phyloP scores from a whole-genome alignment of 352 stramenopile genomes.

The Hyaloperonospora arabidopsidis region DNA sequence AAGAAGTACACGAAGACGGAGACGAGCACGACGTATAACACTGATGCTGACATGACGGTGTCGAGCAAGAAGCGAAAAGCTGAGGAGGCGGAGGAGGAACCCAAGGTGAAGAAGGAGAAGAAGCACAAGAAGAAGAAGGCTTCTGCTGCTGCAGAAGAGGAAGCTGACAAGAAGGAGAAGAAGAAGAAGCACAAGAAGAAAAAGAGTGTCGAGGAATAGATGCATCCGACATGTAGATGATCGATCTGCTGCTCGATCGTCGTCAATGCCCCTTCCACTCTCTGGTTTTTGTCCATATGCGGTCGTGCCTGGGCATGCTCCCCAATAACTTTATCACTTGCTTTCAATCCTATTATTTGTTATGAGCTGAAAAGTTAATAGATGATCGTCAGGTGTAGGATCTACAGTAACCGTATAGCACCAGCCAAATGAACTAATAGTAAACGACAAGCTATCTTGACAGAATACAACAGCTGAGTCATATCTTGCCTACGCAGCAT shows the following conservation, averaged over 20 bases:
- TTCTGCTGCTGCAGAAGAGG: conserved; percentile 27
- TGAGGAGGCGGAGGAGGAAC: conserved; percentile 54
- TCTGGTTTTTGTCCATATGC: conserved; percentile 17
- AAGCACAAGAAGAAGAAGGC: conserved; percentile 80
- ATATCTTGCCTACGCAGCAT: too few species aligned
- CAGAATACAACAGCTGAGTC: too few species aligned
- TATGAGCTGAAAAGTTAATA: not conserved
- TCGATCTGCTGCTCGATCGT: not conserved
- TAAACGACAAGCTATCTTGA: too few species aligned
- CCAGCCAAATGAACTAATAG: too few species aligned
- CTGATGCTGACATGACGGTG: conserved; percentile 92
- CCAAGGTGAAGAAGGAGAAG: conserved; percentile 77
- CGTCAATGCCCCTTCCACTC: conserved; percentile 11
- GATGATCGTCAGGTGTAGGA: not conserved
- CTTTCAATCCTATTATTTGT: conserved; percentile 15
- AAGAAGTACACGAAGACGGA: conserved; percentile 88
- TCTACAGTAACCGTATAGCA: not conserved
- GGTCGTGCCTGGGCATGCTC: conserved; percentile 2
- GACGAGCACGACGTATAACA: conserved; percentile 88
- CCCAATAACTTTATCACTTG: conserved; percentile 31
- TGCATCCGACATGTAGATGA: conserved; percentile 14
- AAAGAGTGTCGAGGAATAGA: conserved; percentile 47
- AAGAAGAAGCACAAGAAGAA: conserved; percentile 13
- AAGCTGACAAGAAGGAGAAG: conserved; percentile 32
- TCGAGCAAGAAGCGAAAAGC: conserved; percentile 85